These are phyloP conservation scores for Tulasnella sp. DNA, from an alignment of 768 basidiomycete genomes.

Conservation along the genomic window DNA sequence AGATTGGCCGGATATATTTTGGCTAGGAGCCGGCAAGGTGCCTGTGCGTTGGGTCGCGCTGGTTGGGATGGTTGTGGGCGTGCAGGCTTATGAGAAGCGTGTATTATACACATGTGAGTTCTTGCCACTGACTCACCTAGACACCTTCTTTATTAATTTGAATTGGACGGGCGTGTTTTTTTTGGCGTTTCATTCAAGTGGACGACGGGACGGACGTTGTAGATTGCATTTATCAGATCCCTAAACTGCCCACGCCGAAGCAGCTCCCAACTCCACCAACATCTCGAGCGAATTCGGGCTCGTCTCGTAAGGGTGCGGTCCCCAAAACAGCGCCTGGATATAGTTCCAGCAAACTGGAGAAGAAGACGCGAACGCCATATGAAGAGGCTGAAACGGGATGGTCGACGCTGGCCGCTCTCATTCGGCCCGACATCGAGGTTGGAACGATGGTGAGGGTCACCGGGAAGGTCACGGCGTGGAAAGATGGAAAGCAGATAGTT, in stretches of 20 bases:
- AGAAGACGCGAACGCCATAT: too few species aligned
- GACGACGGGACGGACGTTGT: constrained; percentile 70
- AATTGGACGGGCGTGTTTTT: too few species aligned
- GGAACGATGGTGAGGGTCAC: constrained; percentile 39
- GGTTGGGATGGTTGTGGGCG: constrained; percentile 54
- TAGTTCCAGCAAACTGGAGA: neutral
- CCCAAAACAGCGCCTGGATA: constrained; percentile 32
- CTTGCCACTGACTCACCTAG: too few species aligned
- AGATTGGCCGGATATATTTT: constrained; percentile 14
- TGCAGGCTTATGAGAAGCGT: constrained; percentile 48
- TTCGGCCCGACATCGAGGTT: constrained; percentile 21
- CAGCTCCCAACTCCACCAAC: constrained; percentile 22
- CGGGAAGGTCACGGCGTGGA: constrained; percentile 36
- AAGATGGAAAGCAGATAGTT: constrained; percentile 37
- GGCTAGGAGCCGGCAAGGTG: constrained; percentile 40
- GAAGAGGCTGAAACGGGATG: too few species aligned
- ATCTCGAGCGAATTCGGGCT: constrained; percentile 9
- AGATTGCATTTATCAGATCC: constrained; percentile 47
- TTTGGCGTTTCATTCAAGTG: constrained; percentile 33
- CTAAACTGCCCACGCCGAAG: neutral
- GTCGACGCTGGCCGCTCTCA: too few species aligned
- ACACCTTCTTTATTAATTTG: too few species aligned
- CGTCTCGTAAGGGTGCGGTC: constrained; percentile 11
- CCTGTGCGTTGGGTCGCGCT: constrained; percentile 57
- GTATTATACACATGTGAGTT: constrained; percentile 22